These are phyloP conservation scores for Botrytis pseudocinerea DNA, from an alignment of 2,329 filamentous ascomycete genomes.

Conservation along the genomic window DNA sequence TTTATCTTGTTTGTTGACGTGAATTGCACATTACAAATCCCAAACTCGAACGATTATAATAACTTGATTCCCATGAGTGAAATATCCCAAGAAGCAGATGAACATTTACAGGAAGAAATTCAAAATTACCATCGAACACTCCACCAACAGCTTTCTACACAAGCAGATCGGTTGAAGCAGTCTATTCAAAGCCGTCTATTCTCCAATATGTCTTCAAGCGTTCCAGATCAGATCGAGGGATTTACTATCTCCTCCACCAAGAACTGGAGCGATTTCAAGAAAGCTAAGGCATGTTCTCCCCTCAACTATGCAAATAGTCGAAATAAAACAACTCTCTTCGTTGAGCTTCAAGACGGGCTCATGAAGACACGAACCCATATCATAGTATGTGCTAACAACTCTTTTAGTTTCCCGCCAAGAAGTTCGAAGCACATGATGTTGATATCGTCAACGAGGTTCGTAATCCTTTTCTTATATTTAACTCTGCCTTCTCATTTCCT, in stretches of 20 bases:
- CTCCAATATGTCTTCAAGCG: slow-evolving; percentile 4
- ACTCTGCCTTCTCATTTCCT: neutral
- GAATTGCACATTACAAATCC: neutral
- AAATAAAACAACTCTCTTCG: no score
- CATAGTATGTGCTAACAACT: neutral
- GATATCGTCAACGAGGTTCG: slow-evolving; percentile 75
- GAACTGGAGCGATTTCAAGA: slow-evolving; percentile 35
- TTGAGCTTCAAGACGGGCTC: no score
- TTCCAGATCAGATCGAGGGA: slow-evolving; percentile 58
- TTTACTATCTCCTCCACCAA: slow-evolving; percentile 52
- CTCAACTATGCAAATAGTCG: neutral
- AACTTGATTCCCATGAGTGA: neutral
- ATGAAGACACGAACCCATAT: neutral
- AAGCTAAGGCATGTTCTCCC: slow-evolving; percentile 29
- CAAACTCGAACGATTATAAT: neutral
- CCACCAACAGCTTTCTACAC: neutral
- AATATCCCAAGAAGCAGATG: neutral
- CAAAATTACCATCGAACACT: neutral
- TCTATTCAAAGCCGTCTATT: neutral
- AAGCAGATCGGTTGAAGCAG: no score
- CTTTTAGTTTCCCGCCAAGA: slow-evolving; percentile 51
- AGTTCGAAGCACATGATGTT: slow-evolving; percentile 82
- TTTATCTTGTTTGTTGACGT: neutral
- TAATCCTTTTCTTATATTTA: neutral
- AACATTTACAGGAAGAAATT: neutral